Conservation (phyloP, 257 asterid species). For the Coffea eugenioides region DNA sequence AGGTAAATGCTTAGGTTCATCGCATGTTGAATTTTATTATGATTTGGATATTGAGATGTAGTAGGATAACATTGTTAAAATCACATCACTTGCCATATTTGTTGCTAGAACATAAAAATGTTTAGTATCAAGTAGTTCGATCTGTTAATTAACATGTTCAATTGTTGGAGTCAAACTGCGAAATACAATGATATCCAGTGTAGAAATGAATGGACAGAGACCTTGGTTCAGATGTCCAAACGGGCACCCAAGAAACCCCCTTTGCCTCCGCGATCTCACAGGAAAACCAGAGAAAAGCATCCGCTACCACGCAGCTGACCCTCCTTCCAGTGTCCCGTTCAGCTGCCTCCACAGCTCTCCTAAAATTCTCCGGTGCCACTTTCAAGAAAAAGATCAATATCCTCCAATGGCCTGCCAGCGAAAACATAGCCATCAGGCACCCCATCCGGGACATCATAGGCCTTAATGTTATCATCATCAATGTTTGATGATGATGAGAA, state of each 20-base stretch:
- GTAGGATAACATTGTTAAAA: background rate
- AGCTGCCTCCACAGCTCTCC: background rate
- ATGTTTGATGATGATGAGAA: background rate
- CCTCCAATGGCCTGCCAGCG: background rate
- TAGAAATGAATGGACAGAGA: too few relatives aligned
- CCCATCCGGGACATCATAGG: too few relatives aligned
- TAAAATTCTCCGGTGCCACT: background rate
- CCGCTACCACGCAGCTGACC: background rate
- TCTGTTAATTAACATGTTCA: background rate
- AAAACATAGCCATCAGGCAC: background rate
- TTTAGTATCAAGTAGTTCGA: background rate
- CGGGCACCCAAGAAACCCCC: too few relatives aligned
- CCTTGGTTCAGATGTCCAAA: too few relatives aligned
- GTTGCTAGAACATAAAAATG: background rate
- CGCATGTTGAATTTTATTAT: background rate
- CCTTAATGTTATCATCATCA: background rate
- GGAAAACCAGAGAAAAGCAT: background rate
- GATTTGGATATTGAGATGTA: background rate
- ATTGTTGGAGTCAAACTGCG: background rate
- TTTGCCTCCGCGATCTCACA: too few relatives aligned
- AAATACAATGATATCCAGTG: too few relatives aligned
- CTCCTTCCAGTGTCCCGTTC: background rate
- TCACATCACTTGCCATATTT: background rate
- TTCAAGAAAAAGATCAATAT: background rate
- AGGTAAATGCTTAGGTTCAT: conserved; percentile 30